Percentiles rank a stretch among this genome's conserved stretches.
Conservation (phyloP, 768 basidiomycete species). For the Russula griseocarnosa region DNA sequence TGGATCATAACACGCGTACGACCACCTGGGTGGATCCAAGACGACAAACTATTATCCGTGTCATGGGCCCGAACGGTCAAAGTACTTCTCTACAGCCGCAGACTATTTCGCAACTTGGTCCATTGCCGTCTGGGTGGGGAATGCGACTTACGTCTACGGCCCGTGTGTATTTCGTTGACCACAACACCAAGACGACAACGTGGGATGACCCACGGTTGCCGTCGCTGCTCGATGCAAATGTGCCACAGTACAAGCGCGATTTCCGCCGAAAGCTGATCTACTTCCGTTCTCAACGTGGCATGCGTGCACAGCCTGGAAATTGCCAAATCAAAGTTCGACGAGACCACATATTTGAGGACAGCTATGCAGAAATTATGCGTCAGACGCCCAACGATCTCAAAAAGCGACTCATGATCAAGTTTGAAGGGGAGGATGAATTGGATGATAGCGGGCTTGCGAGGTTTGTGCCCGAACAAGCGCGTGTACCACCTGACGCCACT, state of each 20-base stretch:
- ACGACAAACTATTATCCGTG: conserved; percentile 92
- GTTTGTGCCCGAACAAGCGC: too few species aligned
- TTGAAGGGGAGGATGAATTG: conserved; percentile 97
- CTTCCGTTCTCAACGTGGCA: conserved; percentile 97
- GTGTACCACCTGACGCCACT: too few species aligned
- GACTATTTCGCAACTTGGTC: conserved; percentile 94
- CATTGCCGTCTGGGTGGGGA: conserved; percentile 97
- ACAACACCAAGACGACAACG: conserved; percentile 99
- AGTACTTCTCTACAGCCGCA: conserved; percentile 53
- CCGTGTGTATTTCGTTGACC: conserved; percentile 98
- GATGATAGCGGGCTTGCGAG: conserved; percentile 98
- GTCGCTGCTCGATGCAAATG: conserved; percentile 91
- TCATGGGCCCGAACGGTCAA: conserved; percentile 64
- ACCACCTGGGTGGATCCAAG: conserved; percentile 99
- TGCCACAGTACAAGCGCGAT: conserved; percentile 99
- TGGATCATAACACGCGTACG: conserved; percentile 93
- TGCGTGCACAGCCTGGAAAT: conserved; percentile 96
- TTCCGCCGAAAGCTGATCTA: conserved; percentile 97
- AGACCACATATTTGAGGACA: conserved; percentile 98
- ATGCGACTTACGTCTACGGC: conserved; percentile 99
- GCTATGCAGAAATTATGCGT: conserved; percentile 99
- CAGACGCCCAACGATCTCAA: conserved; percentile 98
- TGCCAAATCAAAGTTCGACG: conserved; percentile 98
- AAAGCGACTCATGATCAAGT: conserved; percentile 99
- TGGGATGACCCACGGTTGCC: conserved; percentile 99